These are phyloP conservation scores for Discostella pseudostelligera DNA, from an alignment of 108 stramenopile species.

Conservation along the genomic window DNA sequence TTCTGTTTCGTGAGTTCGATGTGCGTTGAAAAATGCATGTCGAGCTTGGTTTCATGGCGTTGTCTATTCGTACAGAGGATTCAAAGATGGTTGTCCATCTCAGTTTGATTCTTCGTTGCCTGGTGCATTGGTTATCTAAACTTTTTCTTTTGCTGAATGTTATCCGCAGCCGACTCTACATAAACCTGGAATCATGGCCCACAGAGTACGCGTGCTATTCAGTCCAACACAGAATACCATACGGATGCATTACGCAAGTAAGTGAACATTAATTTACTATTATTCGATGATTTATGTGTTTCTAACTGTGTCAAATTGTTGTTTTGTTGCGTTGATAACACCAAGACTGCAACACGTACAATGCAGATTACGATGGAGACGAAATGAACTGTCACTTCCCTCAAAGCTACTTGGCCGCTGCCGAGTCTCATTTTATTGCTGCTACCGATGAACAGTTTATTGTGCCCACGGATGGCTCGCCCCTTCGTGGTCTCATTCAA, in stretches of 20 bases:
- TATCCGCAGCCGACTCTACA: constrained; percentile 94
- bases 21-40: constrained; percentile 71
- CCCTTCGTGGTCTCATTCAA: constrained; percentile 98
- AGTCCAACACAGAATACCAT: constrained; percentile 93
- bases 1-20: constrained; percentile 18
- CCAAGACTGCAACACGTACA: constrained; percentile 98
- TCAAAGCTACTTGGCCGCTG: constrained; percentile 93
- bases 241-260: constrained; percentile 98
- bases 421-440: constrained; percentile 93
- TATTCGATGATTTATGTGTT: constrained; percentile 2
- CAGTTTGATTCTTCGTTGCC: constrained; percentile 5
- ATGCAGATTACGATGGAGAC: constrained; percentile 99
- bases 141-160: constrained; percentile 9
- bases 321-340: background rate
- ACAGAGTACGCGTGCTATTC: constrained; percentile 93
- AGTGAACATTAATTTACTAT: constrained; percentile 27
- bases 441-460: constrained; percentile 94
- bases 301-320: background rate
- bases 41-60: constrained; percentile 24
- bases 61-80: constrained; percentile 57
- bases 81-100: constrained; percentile 6
- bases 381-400: constrained; percentile 99
- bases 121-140: background rate
- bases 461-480: constrained; percentile 96
- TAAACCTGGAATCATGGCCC: constrained; percentile 99